These are phyloP conservation scores for Wickerhamiella occidentalis DNA, from an alignment of 805 yeast genomes.

Conservation along the genomic window DNA sequence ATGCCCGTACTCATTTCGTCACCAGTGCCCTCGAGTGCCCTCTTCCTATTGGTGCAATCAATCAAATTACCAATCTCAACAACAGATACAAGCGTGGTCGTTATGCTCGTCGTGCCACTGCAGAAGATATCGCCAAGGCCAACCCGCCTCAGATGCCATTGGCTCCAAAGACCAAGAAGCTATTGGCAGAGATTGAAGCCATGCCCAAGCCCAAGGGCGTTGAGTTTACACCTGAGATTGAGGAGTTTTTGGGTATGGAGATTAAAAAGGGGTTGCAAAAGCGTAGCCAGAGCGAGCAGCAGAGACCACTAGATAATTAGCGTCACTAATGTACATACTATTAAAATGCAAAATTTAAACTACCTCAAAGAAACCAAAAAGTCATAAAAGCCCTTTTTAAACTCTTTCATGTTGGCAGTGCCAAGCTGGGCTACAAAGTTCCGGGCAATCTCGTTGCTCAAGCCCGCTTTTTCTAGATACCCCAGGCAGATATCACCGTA, in stretches of 20 bases:
- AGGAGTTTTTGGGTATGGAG: slow-evolving; percentile 39
- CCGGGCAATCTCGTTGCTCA: slow-evolving; percentile 15
- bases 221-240: slow-evolving; percentile 40
- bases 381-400: slow-evolving; percentile 20
- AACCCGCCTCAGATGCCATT: slow-evolving; percentile 57
- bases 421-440: slow-evolving; percentile 17
- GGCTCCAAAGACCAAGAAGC: slow-evolving; percentile 38
- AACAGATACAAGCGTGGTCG: slow-evolving; percentile 49
- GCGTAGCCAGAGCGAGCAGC: slow-evolving; percentile 13
- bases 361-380: slow-evolving; percentile 10
- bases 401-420: slow-evolving; percentile 16
- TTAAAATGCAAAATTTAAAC: not conserved
- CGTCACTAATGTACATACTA: slow-evolving; percentile 5
- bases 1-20: slow-evolving; percentile 64
- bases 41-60: slow-evolving; percentile 53
- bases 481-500: slow-evolving; percentile 17
- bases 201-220: slow-evolving; percentile 26
- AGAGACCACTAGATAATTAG: slow-evolving; percentile 5
- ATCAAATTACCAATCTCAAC: slow-evolving; percentile 63
- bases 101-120: slow-evolving; percentile 41
- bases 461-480: slow-evolving; percentile 19
- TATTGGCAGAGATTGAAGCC: slow-evolving; percentile 26
- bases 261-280: slow-evolving; percentile 21
- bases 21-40: slow-evolving; percentile 50
- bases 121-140: slow-evolving; percentile 48